A percentile compares a stretch with the other conserved stretches of the same genome.
Conservation (phyloP, 1,139 yeast genomes). For the Taphrina communis region DNA sequence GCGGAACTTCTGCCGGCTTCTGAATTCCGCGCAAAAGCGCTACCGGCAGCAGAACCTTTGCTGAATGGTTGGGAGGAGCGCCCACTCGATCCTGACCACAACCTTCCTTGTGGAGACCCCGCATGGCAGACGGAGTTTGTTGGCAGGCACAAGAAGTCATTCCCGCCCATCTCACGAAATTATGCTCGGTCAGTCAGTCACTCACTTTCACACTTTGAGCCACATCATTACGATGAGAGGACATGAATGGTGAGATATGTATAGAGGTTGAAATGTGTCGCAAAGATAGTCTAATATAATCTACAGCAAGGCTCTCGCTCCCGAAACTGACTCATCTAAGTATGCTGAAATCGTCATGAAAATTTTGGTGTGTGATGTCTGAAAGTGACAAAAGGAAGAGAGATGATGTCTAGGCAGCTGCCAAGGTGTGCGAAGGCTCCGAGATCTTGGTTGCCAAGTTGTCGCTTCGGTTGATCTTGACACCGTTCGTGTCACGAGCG, state of each 20-base stretch:
- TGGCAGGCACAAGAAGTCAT: too few species aligned
- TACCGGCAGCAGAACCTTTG: too few species aligned
- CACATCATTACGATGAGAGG: too few species aligned
- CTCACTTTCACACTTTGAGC: too few species aligned
- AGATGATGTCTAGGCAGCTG: constrained; percentile 19
- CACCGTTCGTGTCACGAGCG: constrained; percentile 59
- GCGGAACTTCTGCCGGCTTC: not conserved
- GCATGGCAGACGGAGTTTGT: too few species aligned
- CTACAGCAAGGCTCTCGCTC: constrained; percentile 7
- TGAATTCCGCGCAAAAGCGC: not conserved
- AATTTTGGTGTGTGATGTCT: not conserved
- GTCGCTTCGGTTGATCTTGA: constrained; percentile 65
- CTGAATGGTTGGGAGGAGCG: too few species aligned
- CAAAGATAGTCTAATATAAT: constrained; percentile 1
- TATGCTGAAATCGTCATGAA: not conserved
- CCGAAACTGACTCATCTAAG: constrained; percentile 2
- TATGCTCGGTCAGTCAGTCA: too few species aligned
- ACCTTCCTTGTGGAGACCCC: too few species aligned
- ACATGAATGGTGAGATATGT: not conserved
- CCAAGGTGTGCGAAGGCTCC: constrained; percentile 31
- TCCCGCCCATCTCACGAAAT: too few species aligned
- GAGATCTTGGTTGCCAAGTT: constrained; percentile 60
- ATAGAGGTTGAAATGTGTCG: not conserved
- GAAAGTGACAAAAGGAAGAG: not conserved
- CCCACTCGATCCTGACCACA: too few species aligned